Conservation (phyloP, 768 basidiomycete genomes). For the Hericium coralloides region DNA sequence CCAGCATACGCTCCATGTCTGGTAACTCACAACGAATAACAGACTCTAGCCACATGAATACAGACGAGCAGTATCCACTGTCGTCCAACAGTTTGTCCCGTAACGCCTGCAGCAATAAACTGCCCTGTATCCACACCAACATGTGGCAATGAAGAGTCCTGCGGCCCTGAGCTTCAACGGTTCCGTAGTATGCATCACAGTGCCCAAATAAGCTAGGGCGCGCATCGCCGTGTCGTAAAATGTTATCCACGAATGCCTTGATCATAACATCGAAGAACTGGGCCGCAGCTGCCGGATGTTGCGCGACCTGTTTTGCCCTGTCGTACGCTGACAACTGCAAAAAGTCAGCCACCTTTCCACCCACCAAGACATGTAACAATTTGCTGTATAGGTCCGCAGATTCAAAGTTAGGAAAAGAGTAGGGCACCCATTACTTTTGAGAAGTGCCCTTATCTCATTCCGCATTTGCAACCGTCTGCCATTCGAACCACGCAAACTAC, state of each 20-base stretch:
- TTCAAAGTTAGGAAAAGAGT: constrained; percentile 17
- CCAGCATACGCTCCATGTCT: not conserved
- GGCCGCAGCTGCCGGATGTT: constrained; percentile 30
- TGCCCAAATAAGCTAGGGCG: constrained; percentile 25
- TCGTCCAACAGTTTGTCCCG: constrained; percentile 1
- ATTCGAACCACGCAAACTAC: not conserved
- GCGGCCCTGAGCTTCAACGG: constrained; percentile 30
- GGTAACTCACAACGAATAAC: constrained; percentile 20
- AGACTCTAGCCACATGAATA: constrained; percentile 20
- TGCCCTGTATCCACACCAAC: constrained; percentile 28
- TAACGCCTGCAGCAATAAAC: not conserved
- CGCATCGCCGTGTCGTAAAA: constrained; percentile 1
- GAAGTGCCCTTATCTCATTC: not conserved
- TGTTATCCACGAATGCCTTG: constrained; percentile 24
- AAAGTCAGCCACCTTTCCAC: constrained; percentile 28
- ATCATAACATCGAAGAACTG: constrained; percentile 36
- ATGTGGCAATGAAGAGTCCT: constrained; percentile 34
- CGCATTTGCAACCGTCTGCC: not conserved
- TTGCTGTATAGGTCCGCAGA: constrained; percentile 34
- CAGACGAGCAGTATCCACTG: constrained; percentile 9
- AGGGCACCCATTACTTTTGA: not conserved
- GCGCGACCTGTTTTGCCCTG: constrained; percentile 26
- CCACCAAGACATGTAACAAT: constrained; percentile 30
- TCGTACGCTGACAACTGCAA: constrained; percentile 18
- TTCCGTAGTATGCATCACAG: constrained; percentile 29